Conservation (phyloP, 495 filamentous ascomycete genomes). For the Glutinoglossum americanum region DNA sequence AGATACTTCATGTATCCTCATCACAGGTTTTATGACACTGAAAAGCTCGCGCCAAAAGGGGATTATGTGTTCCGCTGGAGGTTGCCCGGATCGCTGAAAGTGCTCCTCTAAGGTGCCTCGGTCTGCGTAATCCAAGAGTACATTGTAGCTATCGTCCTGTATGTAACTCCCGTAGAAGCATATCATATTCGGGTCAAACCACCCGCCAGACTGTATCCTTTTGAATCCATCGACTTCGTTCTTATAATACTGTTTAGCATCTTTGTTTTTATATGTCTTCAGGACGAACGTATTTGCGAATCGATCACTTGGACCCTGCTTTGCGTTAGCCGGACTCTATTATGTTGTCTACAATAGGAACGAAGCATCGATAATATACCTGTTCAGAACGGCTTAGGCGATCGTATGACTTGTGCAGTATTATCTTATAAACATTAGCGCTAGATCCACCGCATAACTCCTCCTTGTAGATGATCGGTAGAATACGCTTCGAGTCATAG, state of each 20-base stretch:
- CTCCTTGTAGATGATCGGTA: too few species aligned
- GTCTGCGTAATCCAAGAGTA: conserved; percentile 27
- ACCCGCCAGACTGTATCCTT: conserved; percentile 10
- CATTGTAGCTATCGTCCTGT: conserved; percentile 17
- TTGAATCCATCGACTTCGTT: conserved; percentile 18
- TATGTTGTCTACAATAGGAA: too few species aligned
- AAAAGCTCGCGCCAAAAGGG: conserved; percentile 24
- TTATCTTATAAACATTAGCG: too few species aligned
- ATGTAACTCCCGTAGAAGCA: conserved; percentile 23
- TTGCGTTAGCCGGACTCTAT: conserved; percentile 3
- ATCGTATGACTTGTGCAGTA: too few species aligned
- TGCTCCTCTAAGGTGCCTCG: conserved; percentile 21
- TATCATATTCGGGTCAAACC: conserved; percentile 16
- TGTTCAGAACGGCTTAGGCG: too few species aligned
- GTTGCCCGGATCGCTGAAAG: conserved; percentile 15
- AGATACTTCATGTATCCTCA: conserved; percentile 17
- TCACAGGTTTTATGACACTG: conserved; percentile 17
- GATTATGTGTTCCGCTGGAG: conserved; percentile 15
- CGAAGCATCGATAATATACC: too few species aligned
- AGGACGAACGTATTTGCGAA: conserved; percentile 17
- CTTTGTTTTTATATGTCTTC: conserved; percentile 19
- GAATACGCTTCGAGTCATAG: too few species aligned
- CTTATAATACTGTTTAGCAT: conserved; percentile 14
- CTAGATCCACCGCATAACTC: too few species aligned
- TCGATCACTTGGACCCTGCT: neutral